A percentile compares a stretch with the other conserved stretches of the same genome.
These are phyloP conservation scores for Tuctoria greenei DNA, from an alignment of 176 grass and related monocot genomes.

Conservation along the genomic window DNA sequence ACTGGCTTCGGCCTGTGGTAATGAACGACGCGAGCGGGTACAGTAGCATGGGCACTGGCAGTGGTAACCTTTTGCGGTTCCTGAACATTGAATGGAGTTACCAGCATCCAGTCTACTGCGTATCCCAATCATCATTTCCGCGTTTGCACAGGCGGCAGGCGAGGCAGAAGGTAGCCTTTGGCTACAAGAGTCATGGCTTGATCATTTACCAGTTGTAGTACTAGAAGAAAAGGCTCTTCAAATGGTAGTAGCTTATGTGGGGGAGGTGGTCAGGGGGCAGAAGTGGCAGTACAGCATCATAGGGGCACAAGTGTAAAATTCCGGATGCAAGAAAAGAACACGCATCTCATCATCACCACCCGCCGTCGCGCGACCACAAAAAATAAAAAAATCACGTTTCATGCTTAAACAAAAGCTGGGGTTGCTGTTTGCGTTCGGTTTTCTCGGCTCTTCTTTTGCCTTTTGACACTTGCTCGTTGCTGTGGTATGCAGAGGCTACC, in stretches of 20 bases:
- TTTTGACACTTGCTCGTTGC: background rate
- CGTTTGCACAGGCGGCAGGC: background rate
- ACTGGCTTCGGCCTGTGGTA: slow-evolving; percentile 24
- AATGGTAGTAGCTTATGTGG: slow-evolving; percentile 5
- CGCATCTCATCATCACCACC: slow-evolving; percentile 31
- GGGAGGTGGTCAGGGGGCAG: background rate
- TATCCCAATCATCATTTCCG: slow-evolving; percentile 11
- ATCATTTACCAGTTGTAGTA: background rate
- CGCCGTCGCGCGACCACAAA: slow-evolving; percentile 17
- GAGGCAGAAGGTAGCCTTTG: slow-evolving; percentile 24
- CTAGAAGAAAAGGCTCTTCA: slow-evolving; percentile 3
- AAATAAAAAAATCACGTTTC: background rate
- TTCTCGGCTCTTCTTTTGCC: background rate
- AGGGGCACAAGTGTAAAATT: slow-evolving; percentile 17
- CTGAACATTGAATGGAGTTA: slow-evolving; percentile 6
- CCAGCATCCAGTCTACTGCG: background rate
- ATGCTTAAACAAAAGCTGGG: background rate
- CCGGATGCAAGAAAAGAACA: slow-evolving; percentile 44
- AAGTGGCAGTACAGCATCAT: slow-evolving; percentile 16
- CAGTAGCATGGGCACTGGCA: background rate
- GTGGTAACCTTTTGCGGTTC: background rate
- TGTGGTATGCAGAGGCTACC: slow-evolving; percentile 44
- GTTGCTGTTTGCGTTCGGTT: background rate
- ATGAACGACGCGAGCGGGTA: background rate
- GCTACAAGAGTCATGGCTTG: background rate